A percentile compares a stretch with the other conserved stretches of the same genome.
Evolutionary conservation across 2,329 filamentous ascomycete genomes (phyloP).

Genomic region (Byssothecium circinans): DNA sequence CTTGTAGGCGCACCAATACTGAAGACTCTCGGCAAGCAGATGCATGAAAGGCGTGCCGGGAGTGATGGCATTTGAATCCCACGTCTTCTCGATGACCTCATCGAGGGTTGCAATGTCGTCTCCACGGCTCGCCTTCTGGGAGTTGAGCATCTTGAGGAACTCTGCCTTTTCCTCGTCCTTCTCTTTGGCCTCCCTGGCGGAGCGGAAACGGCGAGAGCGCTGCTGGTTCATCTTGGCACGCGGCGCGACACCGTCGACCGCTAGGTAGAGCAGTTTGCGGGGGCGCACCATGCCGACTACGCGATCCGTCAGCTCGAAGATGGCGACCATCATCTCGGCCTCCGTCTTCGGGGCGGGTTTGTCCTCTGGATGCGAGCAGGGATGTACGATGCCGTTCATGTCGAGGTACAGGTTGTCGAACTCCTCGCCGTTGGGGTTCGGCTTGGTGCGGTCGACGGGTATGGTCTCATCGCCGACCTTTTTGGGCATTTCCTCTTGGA

Average conservation of each 20-base stretch:
- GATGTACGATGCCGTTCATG: slow-evolving; percentile 99
- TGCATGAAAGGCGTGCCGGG: slow-evolving; percentile 99
- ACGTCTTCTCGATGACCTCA: slow-evolving; percentile 79
- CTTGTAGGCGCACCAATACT: slow-evolving; percentile 98
- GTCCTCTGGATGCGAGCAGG: slow-evolving; percentile 96
- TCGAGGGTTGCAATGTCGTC: slow-evolving; percentile 62
- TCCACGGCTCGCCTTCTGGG: slow-evolving; percentile 61
- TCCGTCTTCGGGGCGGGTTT: slow-evolving; percentile 87
- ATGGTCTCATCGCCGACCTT: slow-evolving; percentile 82
- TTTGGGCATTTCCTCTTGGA: slow-evolving; percentile 81
- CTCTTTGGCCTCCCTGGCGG: slow-evolving; percentile 90
- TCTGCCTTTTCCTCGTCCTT: slow-evolving; percentile 91
- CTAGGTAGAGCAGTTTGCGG: slow-evolving; percentile 94
- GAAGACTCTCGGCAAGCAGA: slow-evolving; percentile 82
- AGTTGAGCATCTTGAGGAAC: slow-evolving; percentile 79
- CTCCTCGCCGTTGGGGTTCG: slow-evolving; percentile 97
- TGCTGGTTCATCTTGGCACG: slow-evolving; percentile 99
- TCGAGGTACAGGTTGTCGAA: slow-evolving; percentile 97
- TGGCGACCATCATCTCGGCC: slow-evolving; percentile 98
- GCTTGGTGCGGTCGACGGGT: slow-evolving; percentile 78
- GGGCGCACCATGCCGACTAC: slow-evolving; percentile 99
- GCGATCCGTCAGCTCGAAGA: slow-evolving; percentile 98
- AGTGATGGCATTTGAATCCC: slow-evolving; percentile 87
- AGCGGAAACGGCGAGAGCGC: slow-evolving; percentile 90
- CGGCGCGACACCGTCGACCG: slow-evolving; percentile 95